Base-by-base conservation (phyloP, 2,329 filamentous ascomycete species). In the Pezicula radicicola region DNA sequence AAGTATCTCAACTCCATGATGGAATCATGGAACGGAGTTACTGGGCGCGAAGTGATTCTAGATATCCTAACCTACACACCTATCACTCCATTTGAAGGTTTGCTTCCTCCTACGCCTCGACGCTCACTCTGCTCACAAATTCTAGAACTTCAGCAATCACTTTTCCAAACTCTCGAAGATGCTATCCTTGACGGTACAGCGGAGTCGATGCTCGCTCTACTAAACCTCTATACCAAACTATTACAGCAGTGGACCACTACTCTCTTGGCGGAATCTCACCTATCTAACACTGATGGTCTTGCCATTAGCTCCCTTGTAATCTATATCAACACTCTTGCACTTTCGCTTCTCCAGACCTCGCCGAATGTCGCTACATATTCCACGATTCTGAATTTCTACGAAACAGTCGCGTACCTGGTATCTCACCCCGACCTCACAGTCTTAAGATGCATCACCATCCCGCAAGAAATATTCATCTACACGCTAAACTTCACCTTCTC, bases 341-440 rank as follows among this genome's bases (percentile, higher is more conserved):
- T 87, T 3, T 80, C 83, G 1, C 68, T 88, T 8, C 67, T 84
- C 6, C 85, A 89, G 68, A 75, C 75, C 48, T 70, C 70, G 66
- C 52, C 51, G n/a, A 69, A 63, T 37, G 61, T 70, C 25, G 55
- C 71, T 2, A 75, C 78, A 2, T 70, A 78, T 36, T 81, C 83
- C 6, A 72, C 77, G 18, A 74, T 91, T 15, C 76, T 89, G 33
- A 83, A 85, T 64, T 91, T 93, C 69, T 89, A 88, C 67, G 81
- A 87, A 56, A 73, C 79, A 49, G 75, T 83, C 6, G 78, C 82
- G 4, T 70, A 74, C 18, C 69, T 88, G 19, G 77, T 84, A 52
- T 76, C 78, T 3, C 72, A 84, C 41, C 70, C 70, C 41, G 60
- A 68, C 2, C 68, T 83, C 9, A 76, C 80, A 46, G 69, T 72